phyloP scores from a whole-genome alignment of 768 basidiomycete species.

The Leccinellum luteum region DNA sequence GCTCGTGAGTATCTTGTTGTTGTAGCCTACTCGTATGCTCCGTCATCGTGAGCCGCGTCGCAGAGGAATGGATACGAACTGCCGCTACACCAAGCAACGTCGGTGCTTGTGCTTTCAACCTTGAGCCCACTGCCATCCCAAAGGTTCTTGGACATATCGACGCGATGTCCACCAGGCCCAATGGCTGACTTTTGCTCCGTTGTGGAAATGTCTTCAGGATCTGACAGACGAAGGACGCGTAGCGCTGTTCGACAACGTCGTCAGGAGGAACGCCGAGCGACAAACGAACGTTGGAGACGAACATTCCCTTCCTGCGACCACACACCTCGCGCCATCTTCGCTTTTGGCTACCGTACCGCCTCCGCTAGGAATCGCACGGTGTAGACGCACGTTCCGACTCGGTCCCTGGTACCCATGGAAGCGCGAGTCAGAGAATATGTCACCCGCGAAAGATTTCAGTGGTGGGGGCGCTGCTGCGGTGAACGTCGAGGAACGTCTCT shows the following conservation, averaged over 20 bases:
- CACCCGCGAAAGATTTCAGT: slow-evolving; percentile 13
- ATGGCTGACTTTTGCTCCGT: slow-evolving; percentile 50
- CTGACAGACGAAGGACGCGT: slow-evolving; percentile 56
- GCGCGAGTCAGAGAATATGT: slow-evolving; percentile 42
- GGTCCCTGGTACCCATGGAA: slow-evolving; percentile 44
- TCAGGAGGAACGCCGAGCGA: slow-evolving; percentile 4
- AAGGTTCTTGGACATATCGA: slow-evolving; percentile 72
- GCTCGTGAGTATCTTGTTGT: slow-evolving; percentile 76
- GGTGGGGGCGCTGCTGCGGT: slow-evolving; percentile 4
- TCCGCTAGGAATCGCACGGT: slow-evolving; percentile 57
- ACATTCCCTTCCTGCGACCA: slow-evolving; percentile 82
- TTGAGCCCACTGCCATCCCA: slow-evolving; percentile 80
- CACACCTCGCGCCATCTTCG: slow-evolving; percentile 65
- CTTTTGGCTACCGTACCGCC: slow-evolving; percentile 67
- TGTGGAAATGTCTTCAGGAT: slow-evolving; percentile 38
- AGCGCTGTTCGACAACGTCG: slow-evolving; percentile 41
- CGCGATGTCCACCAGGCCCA: slow-evolving; percentile 60
- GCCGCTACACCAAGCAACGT: slow-evolving; percentile 77
- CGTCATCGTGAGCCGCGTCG: not conserved
- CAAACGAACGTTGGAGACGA: slow-evolving; percentile 19
- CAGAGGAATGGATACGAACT: slow-evolving; percentile 38
- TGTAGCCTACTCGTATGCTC: slow-evolving; percentile 48
- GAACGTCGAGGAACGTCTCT: slow-evolving; percentile 28
- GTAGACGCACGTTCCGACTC: slow-evolving; percentile 54
- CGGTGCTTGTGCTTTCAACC: slow-evolving; percentile 74